Percentiles rank a stretch among this genome's conserved stretches.
phyloP scores from a whole-genome alignment of 768 basidiomycete species.

The Phlebiopsis gigantea region DNA sequence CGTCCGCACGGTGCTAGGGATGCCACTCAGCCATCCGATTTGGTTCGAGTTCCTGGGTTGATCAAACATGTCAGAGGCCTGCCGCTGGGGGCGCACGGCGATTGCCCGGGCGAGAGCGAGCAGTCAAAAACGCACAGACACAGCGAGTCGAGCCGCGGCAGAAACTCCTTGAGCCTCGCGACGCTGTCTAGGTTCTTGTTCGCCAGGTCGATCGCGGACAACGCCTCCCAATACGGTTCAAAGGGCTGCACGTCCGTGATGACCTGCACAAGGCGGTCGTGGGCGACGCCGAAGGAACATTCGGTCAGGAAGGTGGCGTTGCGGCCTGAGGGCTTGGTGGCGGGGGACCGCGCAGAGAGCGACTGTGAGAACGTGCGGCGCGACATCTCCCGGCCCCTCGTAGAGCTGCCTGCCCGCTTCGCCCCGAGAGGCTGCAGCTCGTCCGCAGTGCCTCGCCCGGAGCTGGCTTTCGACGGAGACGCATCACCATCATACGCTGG shows the following conservation, averaged over 20 bases:
- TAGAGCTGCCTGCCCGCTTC: constrained; percentile 23
- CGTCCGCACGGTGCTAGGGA: constrained; percentile 67
- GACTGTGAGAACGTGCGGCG: constrained; percentile 26
- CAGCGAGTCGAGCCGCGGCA: constrained; percentile 73
- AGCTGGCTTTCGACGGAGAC: constrained; percentile 52
- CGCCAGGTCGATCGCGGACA: constrained; percentile 70
- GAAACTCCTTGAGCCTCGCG: constrained; percentile 82
- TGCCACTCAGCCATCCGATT: constrained; percentile 74
- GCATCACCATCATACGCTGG: constrained; percentile 32
- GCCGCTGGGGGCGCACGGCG: neutral
- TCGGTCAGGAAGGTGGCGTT: constrained; percentile 85
- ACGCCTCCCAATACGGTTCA: constrained; percentile 89
- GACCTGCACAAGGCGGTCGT: constrained; percentile 83
- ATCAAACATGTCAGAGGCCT: neutral
- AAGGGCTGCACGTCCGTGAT: constrained; percentile 95
- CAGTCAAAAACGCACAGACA: constrained; percentile 57
- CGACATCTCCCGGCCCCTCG: constrained; percentile 21
- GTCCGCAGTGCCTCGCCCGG: constrained; percentile 37
- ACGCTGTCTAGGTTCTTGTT: constrained; percentile 73
- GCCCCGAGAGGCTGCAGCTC: constrained; percentile 42
- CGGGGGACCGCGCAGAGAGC: constrained; percentile 8
- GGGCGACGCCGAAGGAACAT: constrained; percentile 93
- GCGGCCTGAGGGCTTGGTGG: neutral
- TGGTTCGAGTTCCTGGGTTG: constrained; percentile 61
- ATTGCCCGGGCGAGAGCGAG: constrained; percentile 1